Evolutionary conservation across 108 stramenopile genomes (phyloP).

Genomic region (Thalassiosira profunda): DNA sequence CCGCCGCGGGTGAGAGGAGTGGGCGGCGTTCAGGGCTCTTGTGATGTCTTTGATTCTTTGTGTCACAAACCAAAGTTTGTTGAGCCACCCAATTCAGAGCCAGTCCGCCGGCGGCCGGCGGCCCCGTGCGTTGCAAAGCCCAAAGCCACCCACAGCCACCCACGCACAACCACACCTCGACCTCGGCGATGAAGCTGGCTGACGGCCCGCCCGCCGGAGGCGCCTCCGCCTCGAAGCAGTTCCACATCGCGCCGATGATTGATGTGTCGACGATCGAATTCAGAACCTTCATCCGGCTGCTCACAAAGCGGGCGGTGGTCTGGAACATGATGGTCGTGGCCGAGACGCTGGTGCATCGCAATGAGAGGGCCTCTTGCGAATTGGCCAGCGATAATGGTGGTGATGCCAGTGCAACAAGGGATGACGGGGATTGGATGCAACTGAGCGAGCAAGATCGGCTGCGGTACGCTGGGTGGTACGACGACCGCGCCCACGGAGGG

Average conservation of each 20-base stretch:
- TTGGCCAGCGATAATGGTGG: not conserved
- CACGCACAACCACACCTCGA: not conserved
- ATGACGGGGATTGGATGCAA: constrained; percentile 17
- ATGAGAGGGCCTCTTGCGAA: constrained; percentile 3
- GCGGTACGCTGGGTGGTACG: constrained; percentile 50
- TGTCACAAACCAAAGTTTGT: no score
- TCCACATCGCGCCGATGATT: constrained; percentile 86
- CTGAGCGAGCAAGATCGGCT: constrained; percentile 18
- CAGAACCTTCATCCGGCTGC: constrained; percentile 65
- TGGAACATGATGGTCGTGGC: constrained; percentile 87
- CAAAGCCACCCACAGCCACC: no score
- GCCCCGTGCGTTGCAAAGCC: no score
- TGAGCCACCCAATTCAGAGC: no score
- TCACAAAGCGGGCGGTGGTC: constrained; percentile 58
- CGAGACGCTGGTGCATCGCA: constrained; percentile 56
- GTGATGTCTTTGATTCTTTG: no score
- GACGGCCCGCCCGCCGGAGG: no score
- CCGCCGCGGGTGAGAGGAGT: no score
- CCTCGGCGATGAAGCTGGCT: not conserved
- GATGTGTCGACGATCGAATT: constrained; percentile 76
- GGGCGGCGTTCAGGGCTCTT: no score
- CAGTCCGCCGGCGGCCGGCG: no score
- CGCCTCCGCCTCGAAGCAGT: constrained; percentile 60
- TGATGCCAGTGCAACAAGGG: not conserved
- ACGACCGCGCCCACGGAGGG: constrained; percentile 20